These are phyloP conservation scores for Chiua virens DNA, from an alignment of 768 basidiomycete genomes.

Conservation along the genomic window DNA sequence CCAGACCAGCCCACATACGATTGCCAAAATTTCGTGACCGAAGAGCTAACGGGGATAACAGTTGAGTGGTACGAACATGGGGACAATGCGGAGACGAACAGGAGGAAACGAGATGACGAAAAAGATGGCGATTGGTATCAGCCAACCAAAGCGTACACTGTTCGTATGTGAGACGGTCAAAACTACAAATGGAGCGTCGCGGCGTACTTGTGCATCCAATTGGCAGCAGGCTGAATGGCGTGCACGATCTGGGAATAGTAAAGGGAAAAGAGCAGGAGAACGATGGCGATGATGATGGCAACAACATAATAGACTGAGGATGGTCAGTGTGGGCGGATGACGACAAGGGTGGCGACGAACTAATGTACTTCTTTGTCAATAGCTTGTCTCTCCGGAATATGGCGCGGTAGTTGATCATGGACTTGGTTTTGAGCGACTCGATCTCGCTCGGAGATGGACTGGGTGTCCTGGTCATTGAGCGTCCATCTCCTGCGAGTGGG, in stretches of 20 bases:
- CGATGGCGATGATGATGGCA: slow-evolving; percentile 44
- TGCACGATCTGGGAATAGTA: slow-evolving; percentile 62
- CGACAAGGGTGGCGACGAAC: slow-evolving; percentile 38
- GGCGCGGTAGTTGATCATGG: slow-evolving; percentile 47
- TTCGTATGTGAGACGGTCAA: not conserved
- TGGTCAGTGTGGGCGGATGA: not conserved
- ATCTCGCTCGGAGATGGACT: slow-evolving; percentile 66
- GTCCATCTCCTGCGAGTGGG: slow-evolving; percentile 15
- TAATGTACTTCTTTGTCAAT: slow-evolving; percentile 55
- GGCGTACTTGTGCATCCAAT: slow-evolving; percentile 44
- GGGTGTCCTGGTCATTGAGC: slow-evolving; percentile 44
- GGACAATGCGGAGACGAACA: slow-evolving; percentile 34
- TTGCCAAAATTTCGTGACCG: slow-evolving; percentile 89
- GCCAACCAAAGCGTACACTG: slow-evolving; percentile 62
- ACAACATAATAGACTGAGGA: slow-evolving; percentile 47
- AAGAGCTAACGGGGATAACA: slow-evolving; percentile 53
- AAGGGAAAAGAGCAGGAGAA: slow-evolving; percentile 54
- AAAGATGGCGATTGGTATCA: slow-evolving; percentile 77
- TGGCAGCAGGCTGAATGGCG: slow-evolving; percentile 45
- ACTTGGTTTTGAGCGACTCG: slow-evolving; percentile 39
- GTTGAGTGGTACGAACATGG: slow-evolving; percentile 3
- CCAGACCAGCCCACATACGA: slow-evolving; percentile 90
- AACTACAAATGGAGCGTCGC: not conserved
- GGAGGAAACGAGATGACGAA: slow-evolving; percentile 89
- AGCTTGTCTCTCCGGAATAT: slow-evolving; percentile 49